These are phyloP conservation scores for Rubia tinctorum DNA, from an alignment of 305 asterid species.

Conservation along the genomic window DNA sequence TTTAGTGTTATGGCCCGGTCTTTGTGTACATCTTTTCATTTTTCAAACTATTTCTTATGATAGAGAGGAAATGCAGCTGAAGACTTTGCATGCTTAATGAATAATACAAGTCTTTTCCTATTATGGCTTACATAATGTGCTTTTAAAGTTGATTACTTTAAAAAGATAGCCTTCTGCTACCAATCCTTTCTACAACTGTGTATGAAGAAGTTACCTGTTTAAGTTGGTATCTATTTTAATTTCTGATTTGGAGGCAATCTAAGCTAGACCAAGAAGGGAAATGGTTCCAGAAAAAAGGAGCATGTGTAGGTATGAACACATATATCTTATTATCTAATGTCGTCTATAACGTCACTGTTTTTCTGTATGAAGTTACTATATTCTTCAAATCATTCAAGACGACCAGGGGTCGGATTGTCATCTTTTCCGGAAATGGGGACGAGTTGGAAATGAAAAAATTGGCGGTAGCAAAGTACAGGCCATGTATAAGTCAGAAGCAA, in stretches of 20 bases:
- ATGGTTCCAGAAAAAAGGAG: background rate
- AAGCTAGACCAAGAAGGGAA: background rate
- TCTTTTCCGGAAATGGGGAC: conserved; percentile 98
- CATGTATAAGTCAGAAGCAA: conserved; percentile 65
- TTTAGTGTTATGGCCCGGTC: background rate
- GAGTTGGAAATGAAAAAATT: conserved; percentile 91
- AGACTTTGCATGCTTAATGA: background rate
- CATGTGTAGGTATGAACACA: background rate
- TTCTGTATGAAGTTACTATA: conserved; percentile 65
- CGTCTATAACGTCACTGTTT: conserved; percentile 7
- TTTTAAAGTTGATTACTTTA: background rate
- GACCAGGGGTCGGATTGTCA: conserved; percentile 83
- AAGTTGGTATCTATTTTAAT: background rate
- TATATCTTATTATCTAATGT: conserved; percentile 1
- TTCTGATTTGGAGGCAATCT: background rate
- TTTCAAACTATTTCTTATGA: background rate
- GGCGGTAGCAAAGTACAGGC: conserved; percentile 73
- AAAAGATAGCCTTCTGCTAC: background rate
- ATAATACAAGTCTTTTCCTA: background rate
- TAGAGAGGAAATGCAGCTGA: background rate
- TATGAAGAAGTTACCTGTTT: background rate
- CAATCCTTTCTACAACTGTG: background rate
- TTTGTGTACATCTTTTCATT: background rate
- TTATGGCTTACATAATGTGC: conserved; percentile 3
- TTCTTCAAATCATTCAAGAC: conserved; percentile 93